Base-by-base conservation (phyloP, 2,329 filamentous ascomycete species). In the Nemania sp. region DNA sequence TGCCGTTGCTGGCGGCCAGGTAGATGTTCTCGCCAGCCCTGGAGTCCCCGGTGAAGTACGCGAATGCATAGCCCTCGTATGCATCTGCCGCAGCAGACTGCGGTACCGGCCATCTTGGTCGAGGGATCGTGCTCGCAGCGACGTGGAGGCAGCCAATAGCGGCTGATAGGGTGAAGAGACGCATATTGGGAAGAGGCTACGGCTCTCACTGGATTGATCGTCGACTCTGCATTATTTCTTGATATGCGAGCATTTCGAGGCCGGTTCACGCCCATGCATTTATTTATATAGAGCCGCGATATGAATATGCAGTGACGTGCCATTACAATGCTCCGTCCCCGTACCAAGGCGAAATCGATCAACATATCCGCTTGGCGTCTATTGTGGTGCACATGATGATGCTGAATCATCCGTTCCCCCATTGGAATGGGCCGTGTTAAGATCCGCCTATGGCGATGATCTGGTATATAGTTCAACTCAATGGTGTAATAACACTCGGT, bases 1-100 rank as follows among this genome's bases (percentile, higher is more conserved):
- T 84, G 25, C 81, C 80, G 13, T 81, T 75, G 63, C 79, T 83
- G 6, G 80, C 77, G 1, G 82, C 80, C 12, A 84, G 75, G 65
- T 76, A 83, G 50, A 84, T 82, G 55, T 83, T 82, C 60, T 84
- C 82, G 20, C 82, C 81, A 0, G 72, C 71, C 13, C 67, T 60
- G 1, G 73, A 72, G 67, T 77, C 78, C 9, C 76, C 77, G 0
- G 79, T 83, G 65, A 84, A 84, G 65, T 83, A 84, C 0, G 78
- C 75, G 60, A 84, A 83, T 0, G 78, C 78, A 60, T 84, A 84
- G 5, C 78, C 81, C 46, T 79, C 75, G 32, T 65, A 62, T 11
- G 54, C n/a, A 18, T 57, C 66, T 20, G 47, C 54, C 25, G 57
- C 32, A 2, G 51, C 21, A 13, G 57, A 52, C 35, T 45, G 52